These are phyloP conservation scores for Lactarius evosmus DNA, from an alignment of 768 basidiomycete genomes.

Conservation along the genomic window DNA sequence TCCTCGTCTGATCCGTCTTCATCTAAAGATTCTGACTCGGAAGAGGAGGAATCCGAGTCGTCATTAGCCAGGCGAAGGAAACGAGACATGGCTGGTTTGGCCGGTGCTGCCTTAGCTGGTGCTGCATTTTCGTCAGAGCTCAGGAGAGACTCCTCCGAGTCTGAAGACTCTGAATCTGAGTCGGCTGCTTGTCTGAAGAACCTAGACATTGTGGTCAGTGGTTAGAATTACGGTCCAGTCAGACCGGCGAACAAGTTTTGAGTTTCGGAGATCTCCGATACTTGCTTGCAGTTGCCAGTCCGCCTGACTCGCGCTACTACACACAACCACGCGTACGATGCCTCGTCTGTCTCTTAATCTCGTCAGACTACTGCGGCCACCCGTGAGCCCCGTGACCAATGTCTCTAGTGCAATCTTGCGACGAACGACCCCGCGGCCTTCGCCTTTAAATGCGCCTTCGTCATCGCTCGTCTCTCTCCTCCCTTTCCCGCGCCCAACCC, in stretches of 20 bases:
- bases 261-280: constrained; percentile 26
- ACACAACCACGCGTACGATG: constrained; percentile 8
- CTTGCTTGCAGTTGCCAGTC: neutral
- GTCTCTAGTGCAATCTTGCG: neutral
- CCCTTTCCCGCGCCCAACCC: constrained; percentile 10
- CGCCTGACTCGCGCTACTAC: neutral
- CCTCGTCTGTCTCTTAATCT: constrained; percentile 10
- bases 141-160: constrained; percentile 64
- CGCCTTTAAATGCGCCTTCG: neutral
- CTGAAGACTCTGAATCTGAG: constrained; percentile 79
- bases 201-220: constrained; percentile 62
- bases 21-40: constrained; percentile 45
- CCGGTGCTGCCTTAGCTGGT: constrained; percentile 41
- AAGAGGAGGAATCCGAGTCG: constrained; percentile 48
- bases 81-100: constrained; percentile 69
- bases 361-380: constrained; percentile 4
- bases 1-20: constrained; percentile 46
- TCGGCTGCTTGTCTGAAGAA: constrained; percentile 87
- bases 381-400: constrained; percentile 1
- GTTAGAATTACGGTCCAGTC: neutral
- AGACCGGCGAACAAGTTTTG: constrained; percentile 12
- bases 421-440: neutral
- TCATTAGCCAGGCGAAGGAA: constrained; percentile 68
- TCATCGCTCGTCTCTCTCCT: constrained; percentile 9
- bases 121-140: constrained; percentile 67